Conservation (phyloP, 306 rosid species). For the Clitoria ternatea region DNA sequence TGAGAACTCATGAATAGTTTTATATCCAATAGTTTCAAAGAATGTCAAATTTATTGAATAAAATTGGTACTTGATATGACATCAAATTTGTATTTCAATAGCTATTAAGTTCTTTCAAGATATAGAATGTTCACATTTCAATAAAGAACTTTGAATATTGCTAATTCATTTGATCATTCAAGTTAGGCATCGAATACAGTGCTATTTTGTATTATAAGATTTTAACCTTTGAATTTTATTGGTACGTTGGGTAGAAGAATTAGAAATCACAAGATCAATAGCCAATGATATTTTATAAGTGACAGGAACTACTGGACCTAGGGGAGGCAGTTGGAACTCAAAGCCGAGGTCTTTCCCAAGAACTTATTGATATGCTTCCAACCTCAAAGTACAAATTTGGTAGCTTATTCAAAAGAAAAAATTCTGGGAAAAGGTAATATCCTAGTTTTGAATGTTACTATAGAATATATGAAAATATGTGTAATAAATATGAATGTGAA, state of each 20-base stretch:
- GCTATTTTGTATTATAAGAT: conserved; percentile 3
- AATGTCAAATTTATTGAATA: neutral
- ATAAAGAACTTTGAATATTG: neutral
- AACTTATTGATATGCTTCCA: conserved; percentile 77
- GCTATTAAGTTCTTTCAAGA: neutral
- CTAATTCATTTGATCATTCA: conserved; percentile 2
- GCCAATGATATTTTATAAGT: conserved; percentile 10
- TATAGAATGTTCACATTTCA: neutral
- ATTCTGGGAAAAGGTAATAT: conserved; percentile 60
- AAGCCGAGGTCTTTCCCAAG: conserved; percentile 79
- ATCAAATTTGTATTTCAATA: neutral
- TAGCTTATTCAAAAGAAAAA: conserved; percentile 71
- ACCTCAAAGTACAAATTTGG: conserved; percentile 62
- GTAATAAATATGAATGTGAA: neutral
- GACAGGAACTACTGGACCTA: conserved; percentile 75
- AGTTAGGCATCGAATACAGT: neutral
- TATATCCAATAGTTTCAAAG: neutral
- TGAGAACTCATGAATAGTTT: neutral
- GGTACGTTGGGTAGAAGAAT: conserved; percentile 10
- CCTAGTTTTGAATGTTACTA: neutral
- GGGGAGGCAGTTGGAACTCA: conserved; percentile 90
- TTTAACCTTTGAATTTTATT: conserved; percentile 12
- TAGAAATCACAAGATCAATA: conserved; percentile 11
- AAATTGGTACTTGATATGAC: neutral
- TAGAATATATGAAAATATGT: neutral